Evolutionary conservation across 805 yeast genomes (phyloP).

Genomic region (Pichia deserticola): DNA sequence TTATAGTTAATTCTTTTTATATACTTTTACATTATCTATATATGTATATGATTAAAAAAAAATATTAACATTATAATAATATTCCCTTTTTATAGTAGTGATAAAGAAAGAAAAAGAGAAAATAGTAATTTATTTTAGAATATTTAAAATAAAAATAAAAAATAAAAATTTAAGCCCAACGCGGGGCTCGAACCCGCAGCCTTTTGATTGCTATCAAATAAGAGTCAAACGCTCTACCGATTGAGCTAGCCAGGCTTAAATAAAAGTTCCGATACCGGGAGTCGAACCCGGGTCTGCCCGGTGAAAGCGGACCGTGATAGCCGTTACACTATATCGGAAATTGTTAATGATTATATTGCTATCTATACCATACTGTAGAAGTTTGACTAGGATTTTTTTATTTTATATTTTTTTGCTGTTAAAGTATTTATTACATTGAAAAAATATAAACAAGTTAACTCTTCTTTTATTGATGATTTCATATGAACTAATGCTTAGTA

Average conservation of each 20-base stretch:
- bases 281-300: conserved; percentile 38
- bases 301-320: conserved; percentile 37
- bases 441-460: too few relatives aligned
- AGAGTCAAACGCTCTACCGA: conserved; percentile 13
- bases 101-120: too few relatives aligned
- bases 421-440: too few relatives aligned
- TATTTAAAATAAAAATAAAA: neutral
- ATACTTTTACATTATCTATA: neutral
- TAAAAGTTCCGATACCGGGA: conserved; percentile 33
- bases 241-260: conserved; percentile 11
- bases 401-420: neutral
- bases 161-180: conserved; percentile 8
- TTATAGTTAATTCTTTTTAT: neutral
- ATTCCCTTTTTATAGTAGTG: too few relatives aligned
- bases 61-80: neutral
- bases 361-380: neutral
- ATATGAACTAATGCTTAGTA: too few relatives aligned
- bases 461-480: too few relatives aligned
- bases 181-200: conserved; percentile 14
- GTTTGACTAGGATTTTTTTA: neutral
- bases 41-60: neutral
- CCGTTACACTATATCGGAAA: conserved; percentile 35
- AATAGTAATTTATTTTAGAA: neutral
- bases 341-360: neutral
- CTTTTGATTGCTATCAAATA: conserved; percentile 7